Evolutionary conservation across 352 stramenopile genomes (phyloP).

Genomic region (Elongisporangium undulatum): DNA sequence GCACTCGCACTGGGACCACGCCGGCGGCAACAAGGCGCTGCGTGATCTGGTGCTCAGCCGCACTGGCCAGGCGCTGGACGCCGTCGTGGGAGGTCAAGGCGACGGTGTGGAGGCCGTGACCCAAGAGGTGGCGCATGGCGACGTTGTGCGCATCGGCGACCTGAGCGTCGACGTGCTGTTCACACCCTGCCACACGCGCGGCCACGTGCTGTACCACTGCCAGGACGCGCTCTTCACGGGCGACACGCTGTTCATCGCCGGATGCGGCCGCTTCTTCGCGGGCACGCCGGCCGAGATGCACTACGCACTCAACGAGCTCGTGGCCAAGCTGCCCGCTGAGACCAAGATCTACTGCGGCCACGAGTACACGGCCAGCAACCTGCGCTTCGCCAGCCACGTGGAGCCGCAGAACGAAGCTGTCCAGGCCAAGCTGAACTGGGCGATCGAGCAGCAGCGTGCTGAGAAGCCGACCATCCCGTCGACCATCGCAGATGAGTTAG

Average conservation of each 20-base stretch:
- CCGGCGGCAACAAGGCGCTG: constrained; percentile 83
- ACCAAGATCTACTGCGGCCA: constrained; percentile 90
- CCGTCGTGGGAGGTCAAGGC: constrained; percentile 67
- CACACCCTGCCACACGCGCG: constrained; percentile 91
- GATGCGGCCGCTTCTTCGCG: constrained; percentile 86
- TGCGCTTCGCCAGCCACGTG: constrained; percentile 85
- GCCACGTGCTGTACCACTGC: constrained; percentile 81
- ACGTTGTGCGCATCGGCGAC: constrained; percentile 64
- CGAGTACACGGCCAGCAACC: constrained; percentile 92
- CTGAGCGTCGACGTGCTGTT: constrained; percentile 60
- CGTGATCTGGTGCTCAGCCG: constrained; percentile 30
- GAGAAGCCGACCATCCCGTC: constrained; percentile 86
- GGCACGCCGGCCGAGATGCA: constrained; percentile 85
- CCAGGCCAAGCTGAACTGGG: constrained; percentile 60
- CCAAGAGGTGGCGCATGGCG: constrained; percentile 49
- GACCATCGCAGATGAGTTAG: constrained; percentile 64
- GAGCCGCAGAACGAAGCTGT: constrained; percentile 84
- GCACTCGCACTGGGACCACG: constrained; percentile 90
- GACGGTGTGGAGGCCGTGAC: constrained; percentile 60
- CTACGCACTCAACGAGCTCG: constrained; percentile 69
- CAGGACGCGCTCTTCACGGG: constrained; percentile 85
- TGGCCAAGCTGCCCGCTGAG: constrained; percentile 53
- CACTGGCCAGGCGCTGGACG: constrained; percentile 28
- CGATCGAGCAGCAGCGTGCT: constrained; percentile 26
- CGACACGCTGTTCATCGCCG: constrained; percentile 90